Evolutionary conservation across 352 stramenopile species (phyloP), one percentile per base, ranked within the genome.

Genomic region (Blastocystis sp.): DNA sequence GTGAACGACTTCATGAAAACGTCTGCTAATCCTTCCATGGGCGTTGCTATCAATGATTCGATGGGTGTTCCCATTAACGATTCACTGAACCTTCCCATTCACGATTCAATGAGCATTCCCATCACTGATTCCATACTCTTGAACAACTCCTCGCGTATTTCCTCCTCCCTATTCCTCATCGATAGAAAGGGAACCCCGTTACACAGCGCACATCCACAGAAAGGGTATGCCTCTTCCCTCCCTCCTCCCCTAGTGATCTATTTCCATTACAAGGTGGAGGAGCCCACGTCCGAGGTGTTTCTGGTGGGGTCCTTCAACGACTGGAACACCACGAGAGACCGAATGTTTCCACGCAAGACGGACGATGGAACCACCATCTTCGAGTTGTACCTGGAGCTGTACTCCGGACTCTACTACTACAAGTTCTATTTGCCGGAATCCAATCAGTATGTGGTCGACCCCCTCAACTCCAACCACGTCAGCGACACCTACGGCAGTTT

Each of bases 381-480:
- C 48, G 63, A 76, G 38, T n/a, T 85, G 2, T 85, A 72, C 40
- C 40, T 85, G 16, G 57, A 72, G 34, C 36, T 85, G 44, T 72
- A 85, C 29, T 59, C 75, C 18, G 75, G 75, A 34, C 44, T 85
- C 21, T 85, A 85, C 51, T 76, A 72, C 29, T 85, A 85, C 63
- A 85, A 85, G 51, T 85, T 85, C 44, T 85, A 75, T 29, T 72
- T 85, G 21, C 75, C 75, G 6, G 24, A 24, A 4, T 40, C 36
- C 21, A 59, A 85, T 0, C 14, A 21, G 21, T 85, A 75, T 38
- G 36, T 72, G 18, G 29, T 38, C 40, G 75, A 85, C 40, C 36
- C 42, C n/a, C 27, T 61, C 16, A 76, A 72, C 40, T n/a, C 75
- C 8, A 61, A 54, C 1, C 48, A 65, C 9, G 69, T 85, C 6